A percentile compares a stretch with the other conserved stretches of the same genome.
These are phyloP conservation scores for Fraxinus sp. DNA, from an alignment of 305 asterid species.

Conservation along the genomic window DNA sequence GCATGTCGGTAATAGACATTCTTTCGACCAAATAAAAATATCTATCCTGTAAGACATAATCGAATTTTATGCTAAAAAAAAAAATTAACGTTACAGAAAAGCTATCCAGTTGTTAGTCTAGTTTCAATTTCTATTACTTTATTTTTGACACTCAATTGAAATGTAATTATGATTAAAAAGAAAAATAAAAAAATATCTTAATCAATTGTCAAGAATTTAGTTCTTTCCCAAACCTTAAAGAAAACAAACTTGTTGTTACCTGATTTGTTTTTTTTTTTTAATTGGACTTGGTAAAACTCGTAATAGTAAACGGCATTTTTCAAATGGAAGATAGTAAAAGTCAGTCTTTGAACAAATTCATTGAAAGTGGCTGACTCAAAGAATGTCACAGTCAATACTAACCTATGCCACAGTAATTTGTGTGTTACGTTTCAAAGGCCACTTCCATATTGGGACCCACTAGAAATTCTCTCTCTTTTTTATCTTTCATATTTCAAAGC, in stretches of 20 bases:
- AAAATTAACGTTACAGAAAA: not conserved
- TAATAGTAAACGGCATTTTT: not conserved
- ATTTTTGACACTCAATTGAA: not conserved
- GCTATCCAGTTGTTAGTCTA: not conserved
- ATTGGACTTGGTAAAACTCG: not conserved
- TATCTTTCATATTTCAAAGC: not conserved
- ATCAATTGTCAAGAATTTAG: not conserved
- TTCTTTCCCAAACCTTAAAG: not conserved
- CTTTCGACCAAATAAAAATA: not conserved
- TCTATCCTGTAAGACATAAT: not conserved
- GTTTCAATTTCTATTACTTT: not conserved
- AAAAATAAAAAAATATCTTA: not conserved
- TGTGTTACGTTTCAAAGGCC: slow-evolving; percentile 17
- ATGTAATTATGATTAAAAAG: not conserved
- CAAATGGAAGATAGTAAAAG: not conserved
- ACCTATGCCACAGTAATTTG: slow-evolving; percentile 20
- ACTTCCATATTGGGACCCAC: slow-evolving; percentile 23
- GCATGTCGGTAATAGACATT: not conserved
- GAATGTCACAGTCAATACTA: slow-evolving; percentile 1
- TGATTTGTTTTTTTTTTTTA: not conserved
- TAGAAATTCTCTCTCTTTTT: not conserved
- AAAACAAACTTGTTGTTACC: not conserved
- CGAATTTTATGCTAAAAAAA: not conserved
- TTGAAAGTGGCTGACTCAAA: slow-evolving; percentile 17
- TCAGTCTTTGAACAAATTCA: not conserved